phyloP scores from a whole-genome alignment of 192 early-diverging fungal genomes.

The Mortierella alpina region DNA sequence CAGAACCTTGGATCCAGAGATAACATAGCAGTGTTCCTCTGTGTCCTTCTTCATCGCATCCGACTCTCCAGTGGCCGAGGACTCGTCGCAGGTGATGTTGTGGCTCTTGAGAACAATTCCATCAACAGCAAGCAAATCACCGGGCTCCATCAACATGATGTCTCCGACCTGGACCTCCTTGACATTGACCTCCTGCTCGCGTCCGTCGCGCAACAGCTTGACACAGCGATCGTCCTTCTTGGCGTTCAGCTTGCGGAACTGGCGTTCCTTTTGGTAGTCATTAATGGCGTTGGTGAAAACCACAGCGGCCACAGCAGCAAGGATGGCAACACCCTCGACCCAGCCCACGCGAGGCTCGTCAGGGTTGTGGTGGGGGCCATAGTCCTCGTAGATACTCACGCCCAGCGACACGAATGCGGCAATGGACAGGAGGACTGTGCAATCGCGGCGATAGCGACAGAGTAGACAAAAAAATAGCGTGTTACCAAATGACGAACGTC shows the following conservation, averaged over 20 bases:
- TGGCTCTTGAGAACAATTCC: conserved; percentile 83
- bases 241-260: conserved; percentile 86
- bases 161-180: conserved; percentile 92
- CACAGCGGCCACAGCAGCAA: conserved; percentile 86
- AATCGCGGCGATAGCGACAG: background rate
- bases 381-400: conserved; percentile 87
- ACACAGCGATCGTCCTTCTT: conserved; percentile 85
- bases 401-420: conserved; percentile 86
- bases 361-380: conserved; percentile 66
- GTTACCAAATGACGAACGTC: background rate
- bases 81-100: conserved; percentile 89
- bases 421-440: conserved; percentile 84
- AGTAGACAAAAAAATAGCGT: background rate
- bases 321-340: conserved; percentile 84
- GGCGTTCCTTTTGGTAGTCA: conserved; percentile 87
- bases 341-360: conserved; percentile 81
- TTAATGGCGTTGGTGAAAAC: conserved; percentile 91
- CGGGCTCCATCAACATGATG: conserved; percentile 84
- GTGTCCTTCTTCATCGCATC: conserved; percentile 86
- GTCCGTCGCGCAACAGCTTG: conserved; percentile 79
- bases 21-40: conserved; percentile 74
- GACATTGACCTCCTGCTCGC: conserved; percentile 77
- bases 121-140: conserved; percentile 92
- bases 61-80: conserved; percentile 90
- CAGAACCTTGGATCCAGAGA: conserved; percentile 91